Evolutionary conservation across 2,329 filamentous ascomycete genomes (phyloP), one percentile per base, ranked within the genome.

Genomic region (Endoconidiophora laricicola): DNA sequence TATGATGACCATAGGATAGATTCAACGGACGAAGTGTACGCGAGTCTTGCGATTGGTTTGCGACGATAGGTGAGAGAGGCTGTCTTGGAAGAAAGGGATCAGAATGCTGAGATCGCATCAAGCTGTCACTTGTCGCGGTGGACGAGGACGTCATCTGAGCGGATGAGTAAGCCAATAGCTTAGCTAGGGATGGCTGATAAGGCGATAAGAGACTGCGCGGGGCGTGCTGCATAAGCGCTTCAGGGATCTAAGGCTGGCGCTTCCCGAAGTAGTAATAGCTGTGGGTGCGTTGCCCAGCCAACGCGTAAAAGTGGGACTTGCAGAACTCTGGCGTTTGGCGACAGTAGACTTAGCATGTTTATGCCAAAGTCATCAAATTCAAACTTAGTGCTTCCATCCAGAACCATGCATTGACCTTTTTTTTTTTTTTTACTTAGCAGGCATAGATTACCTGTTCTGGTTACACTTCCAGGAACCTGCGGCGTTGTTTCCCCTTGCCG

Each of bases 71-170:
- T 6, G 29, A 33, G 12, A 33, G 29, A 33, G 29, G 29, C 29
- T 33, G 29, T 7, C 29, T 10, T 33, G 12, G 29, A 6, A 33
- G 9, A 18, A 33, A 9, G 29, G 29, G 4, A 10, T 33, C 5
- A 33, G 2, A 33, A 33, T 18, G 16, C 39, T 42, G n/a, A 42
- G n/a, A 3, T 23, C 10, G 39, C n/a, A 9, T 20, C 7, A 42
- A 42, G 39, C 39, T n/a, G 16, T 18, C 43, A 45, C 36, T 18
- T 18, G 20, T 29, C 24, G 24, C 14, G 10, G n/a, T 16, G 33
- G 12, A 3, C 36, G 33, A 41, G 16, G 49, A 52, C 49, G 49
- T 52, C 49, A 52, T 52, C 43, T 47, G 49, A 18, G 16, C 49
- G 12, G 44, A 38, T 52, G 49, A 52, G 37, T 52, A 52, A 52